Evolutionary conservation across 495 filamentous ascomycete genomes (phyloP).

Genomic region (Peziza echinospora): DNA sequence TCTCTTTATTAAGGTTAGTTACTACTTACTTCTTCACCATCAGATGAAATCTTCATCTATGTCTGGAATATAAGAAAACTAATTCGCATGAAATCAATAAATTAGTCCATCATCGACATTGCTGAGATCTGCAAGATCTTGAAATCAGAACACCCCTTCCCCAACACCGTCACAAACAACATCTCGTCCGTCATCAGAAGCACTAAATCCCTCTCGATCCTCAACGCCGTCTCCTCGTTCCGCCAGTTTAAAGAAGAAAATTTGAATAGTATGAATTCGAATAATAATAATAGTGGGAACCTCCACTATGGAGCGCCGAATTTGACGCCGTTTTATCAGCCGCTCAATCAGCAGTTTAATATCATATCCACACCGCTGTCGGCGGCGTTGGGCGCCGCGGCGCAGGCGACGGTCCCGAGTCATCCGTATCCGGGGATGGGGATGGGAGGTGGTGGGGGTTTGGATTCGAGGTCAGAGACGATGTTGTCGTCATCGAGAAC

Average conservation of each 20-base stretch:
- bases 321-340: constrained; percentile 1
- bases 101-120: constrained; percentile 16
- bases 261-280: neutral
- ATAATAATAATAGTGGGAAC: neutral
- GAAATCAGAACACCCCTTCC: constrained; percentile 16
- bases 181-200: constrained; percentile 17
- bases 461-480: neutral
- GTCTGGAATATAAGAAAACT: no score
- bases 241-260: constrained; percentile 11
- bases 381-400: constrained; percentile 68
- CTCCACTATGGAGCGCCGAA: constrained; percentile 1
- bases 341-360: constrained; percentile 14
- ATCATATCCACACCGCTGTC: constrained; percentile 42
- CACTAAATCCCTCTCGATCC: constrained; percentile 18
- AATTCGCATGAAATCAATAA: neutral
- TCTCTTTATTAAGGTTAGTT: constrained; percentile 16
- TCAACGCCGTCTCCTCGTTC: constrained; percentile 15
- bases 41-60: no score
- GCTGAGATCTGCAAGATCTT: constrained; percentile 18
- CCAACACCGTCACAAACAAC: constrained; percentile 12
- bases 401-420: constrained; percentile 60
- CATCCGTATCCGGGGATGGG: neutral
- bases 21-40: no score
- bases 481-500: neutral
- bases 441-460: neutral